Base-by-base conservation (phyloP, 306 rosid species). In the Pterocarpus santalinus region DNA sequence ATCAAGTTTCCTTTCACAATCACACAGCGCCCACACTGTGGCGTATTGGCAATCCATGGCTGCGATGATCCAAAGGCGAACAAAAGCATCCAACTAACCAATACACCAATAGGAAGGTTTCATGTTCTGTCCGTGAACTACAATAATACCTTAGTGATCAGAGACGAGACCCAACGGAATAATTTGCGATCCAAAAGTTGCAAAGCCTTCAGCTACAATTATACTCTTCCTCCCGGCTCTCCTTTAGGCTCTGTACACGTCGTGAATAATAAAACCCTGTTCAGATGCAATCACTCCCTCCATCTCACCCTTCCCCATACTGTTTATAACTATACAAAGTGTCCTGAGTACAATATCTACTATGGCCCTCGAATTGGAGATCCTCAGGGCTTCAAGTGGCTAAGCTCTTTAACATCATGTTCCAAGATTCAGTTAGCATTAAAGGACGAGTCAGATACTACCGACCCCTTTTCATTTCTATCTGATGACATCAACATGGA, bases 1-100 rank as follows among this genome's bases (percentile, higher is more conserved):
- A 38, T 82, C 46, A 35, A 1, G 36, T 82, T 82, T 34, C 90
- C 90, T 35, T 87, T 80, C 64, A 76, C 69, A 35, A 62, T 14
- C 77, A 7, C 57, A 6, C 30, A 41, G 6, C 2, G 5, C 39
- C 72, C 10, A 15, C 73, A 76, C 3, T 81, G 91, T 33, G 91
- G n/a, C n/a, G n/a, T 79, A 3, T 56, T 70, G 17, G 17, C 76
- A 0, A 76, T 84, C 39, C 5, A 17, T 51, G 56, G 63, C 47
- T 86, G 88, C 46, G 22, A 71, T 4, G 1, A 30, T 7, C 34
- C 9, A n/a, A 0, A 0, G 4, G 39, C 47, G 6, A 0, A 3
- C 8, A 81, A 67, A 73, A 79, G 7, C 56, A 67, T 89, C 56
- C 75, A 69, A 69, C n/a, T 76, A 33, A 66, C 4, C 33, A 36